phyloP scores from a whole-genome alignment of 2,329 filamentous ascomycete species.

The Aaosphaeria pasadenensis region DNA sequence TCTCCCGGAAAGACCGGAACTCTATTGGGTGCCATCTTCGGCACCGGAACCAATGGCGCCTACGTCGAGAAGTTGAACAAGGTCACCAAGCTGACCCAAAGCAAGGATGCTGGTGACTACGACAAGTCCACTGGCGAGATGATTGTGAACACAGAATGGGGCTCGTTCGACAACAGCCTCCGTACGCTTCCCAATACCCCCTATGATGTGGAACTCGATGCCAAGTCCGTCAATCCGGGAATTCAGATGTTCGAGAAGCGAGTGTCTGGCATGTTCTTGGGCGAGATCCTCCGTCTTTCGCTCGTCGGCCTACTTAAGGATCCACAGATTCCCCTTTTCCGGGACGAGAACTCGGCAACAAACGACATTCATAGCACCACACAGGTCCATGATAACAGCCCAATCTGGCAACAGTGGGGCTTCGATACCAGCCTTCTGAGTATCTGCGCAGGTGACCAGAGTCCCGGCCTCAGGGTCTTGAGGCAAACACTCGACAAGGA shows the following conservation, averaged over 20 bases:
- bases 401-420: conserved; percentile 76
- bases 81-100: conserved; percentile 68
- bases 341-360: conserved; percentile 67
- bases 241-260: conserved; percentile 99
- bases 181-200: conserved; percentile 81
- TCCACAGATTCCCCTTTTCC: conserved; percentile 67
- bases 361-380: conserved; percentile 70
- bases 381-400: conserved; percentile 53
- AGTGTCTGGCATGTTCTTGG: conserved; percentile 96
- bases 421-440: conserved; percentile 90
- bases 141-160: conserved; percentile 99
- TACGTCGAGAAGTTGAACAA: conserved; percentile 90
- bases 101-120: conserved; percentile 54
- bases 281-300: conserved; percentile 82
- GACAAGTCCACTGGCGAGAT: conserved; percentile 84
- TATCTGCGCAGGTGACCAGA: conserved; percentile 77
- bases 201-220: conserved; percentile 78
- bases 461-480: conserved; percentile 66
- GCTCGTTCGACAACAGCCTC: conserved; percentile 93
- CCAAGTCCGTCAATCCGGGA: conserved; percentile 81
- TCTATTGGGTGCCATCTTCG: conserved; percentile 93
- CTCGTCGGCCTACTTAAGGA: conserved; percentile 71
- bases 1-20: conserved; percentile 83
- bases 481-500: conserved; percentile 75
- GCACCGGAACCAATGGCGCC: conserved; percentile 94